Evolutionary conservation across 2,329 filamentous ascomycete genomes (phyloP).

Genomic region (Diaporthe ampelina): DNA sequence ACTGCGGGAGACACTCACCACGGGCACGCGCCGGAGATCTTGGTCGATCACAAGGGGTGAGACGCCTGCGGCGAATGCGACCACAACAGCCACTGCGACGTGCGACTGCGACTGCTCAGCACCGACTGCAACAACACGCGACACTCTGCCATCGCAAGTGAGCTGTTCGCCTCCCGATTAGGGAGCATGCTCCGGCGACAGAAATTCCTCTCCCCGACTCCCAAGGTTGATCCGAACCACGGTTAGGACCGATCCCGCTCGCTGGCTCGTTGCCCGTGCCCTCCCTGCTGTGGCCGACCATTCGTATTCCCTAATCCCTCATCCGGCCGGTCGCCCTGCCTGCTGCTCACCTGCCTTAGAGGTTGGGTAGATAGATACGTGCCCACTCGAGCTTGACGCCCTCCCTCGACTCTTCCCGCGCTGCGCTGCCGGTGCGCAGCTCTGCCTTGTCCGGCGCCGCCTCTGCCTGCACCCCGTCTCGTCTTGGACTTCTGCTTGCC

Average conservation of each 20-base stretch:
- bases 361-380: neutral
- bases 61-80: slow-evolving; percentile 25
- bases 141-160: slow-evolving; percentile 24
- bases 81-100: neutral
- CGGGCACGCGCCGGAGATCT: slow-evolving; percentile 18
- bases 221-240: slow-evolving; percentile 24
- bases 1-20: neutral
- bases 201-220: neutral
- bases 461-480: neutral
- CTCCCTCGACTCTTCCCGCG: neutral
- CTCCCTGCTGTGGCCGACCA: neutral
- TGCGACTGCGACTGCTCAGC: slow-evolving; percentile 13
- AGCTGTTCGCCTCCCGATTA: slow-evolving; percentile 18
- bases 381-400: slow-evolving; percentile 10
- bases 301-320: neutral
- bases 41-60: slow-evolving; percentile 29
- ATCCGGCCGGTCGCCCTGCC: slow-evolving; percentile 17
- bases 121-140: slow-evolving; percentile 33
- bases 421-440: neutral
- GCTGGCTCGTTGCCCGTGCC: slow-evolving; percentile 1
- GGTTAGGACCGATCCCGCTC: neutral
- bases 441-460: no score
- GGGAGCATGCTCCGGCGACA: slow-evolving; percentile 26
- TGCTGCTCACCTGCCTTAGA: no score
- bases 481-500: neutral